Base-by-base conservation (phyloP, 1,284 basidiomycete genomes). In the Ceratobasidium sp. region DNA sequence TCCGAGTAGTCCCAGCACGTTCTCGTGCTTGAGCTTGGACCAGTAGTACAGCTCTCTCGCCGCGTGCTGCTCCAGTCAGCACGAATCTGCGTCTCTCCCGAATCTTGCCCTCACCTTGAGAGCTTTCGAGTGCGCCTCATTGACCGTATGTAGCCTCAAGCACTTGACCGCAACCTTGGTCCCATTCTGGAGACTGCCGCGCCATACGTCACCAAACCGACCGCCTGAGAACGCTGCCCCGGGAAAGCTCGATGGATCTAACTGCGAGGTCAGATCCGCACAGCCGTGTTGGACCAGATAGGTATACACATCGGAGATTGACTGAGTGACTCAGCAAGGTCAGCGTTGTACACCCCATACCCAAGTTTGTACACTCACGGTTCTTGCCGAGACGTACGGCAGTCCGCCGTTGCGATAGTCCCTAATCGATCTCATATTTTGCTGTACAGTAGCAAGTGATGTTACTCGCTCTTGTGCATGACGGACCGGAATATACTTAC, bases 41-140 rank as follows among this genome's bases (percentile, higher is more conserved):
- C 61, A 64, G n/a, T 26, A 5, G 35, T 64, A 64, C n/a, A 64
- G 4, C n/a, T 64, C 61, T 23, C 61, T n/a, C 23, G 61, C n/a
- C 8, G 61, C 39, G 17, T 15, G 39, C 61, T 64, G 26, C 5
- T 6, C 31, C 2, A 20, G 8, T 33, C 17, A 60, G 33, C 37
- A 20, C 8, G 7, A 17, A 58, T 60, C 13, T 3, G 37, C 5
- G 2, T 17, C 6, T 10, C 15, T 7, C 2, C 6, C 4, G 56
- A 60, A 3, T 35, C 17, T 3, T 13, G 13, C 15, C 2, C 4
- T 35, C 6, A 60, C 56, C 56, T 60, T 60, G 6, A 60, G 3
- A 37, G 17, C 33, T 17, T 37, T 33, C 10, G 56, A 4, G 7
- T 7, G 6, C 6, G 7, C 33, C 7, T 37, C 56, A 37, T 17